Evolutionary conservation across 2,329 filamentous ascomycete species (phyloP), one percentile per base, ranked within the genome.

Genomic region (Aspergillus melleus): DNA sequence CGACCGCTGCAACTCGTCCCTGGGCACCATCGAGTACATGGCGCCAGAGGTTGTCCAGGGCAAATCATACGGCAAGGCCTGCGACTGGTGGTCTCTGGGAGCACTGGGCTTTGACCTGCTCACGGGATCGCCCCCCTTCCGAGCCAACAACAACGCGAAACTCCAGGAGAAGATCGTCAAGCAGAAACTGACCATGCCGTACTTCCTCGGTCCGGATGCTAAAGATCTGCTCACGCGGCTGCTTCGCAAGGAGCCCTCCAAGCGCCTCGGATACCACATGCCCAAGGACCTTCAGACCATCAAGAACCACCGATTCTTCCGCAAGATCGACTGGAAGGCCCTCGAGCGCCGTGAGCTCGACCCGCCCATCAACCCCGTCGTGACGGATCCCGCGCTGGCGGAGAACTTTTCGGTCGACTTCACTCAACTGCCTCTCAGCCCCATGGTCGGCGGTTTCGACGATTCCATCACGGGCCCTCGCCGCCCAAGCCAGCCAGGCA

Each of bases 11-110:
- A 91, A 92, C 77, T 96, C 92, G 47, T 90, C 97, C 66, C 86
- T 97, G 10, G 95, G 95, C 54, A 99, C 95, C 0, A 89, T 97
- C 60, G 95, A 98, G 75, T 99, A 99, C 83, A 99, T 99, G 95
- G 96, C 95, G 0, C 95, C 95, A 0, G 95, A 99, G 78, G 90
- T 99, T 54, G 87, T 99, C 61, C 85, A 88, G 63, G 93, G 92
- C 62, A 88, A 90, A 65, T 88, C 91, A 66, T 99, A 99, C 75
- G 93, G 94, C 71, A 94, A 93, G 76, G 89, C 92, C 1, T 96
- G 97, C 19, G 95, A 99, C 79, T 99, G 94, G 94, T 99, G 95
- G 95, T 96, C 93, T 4, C 88, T 99, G 51, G 95, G 96, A 39
- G 93, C 94, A 2, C 84, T 99, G 50, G 92, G 91, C 36, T 96